These are phyloP conservation scores for Pelagophyceae sp. DNA, from an alignment of 352 stramenopile species.

Conservation along the genomic window DNA sequence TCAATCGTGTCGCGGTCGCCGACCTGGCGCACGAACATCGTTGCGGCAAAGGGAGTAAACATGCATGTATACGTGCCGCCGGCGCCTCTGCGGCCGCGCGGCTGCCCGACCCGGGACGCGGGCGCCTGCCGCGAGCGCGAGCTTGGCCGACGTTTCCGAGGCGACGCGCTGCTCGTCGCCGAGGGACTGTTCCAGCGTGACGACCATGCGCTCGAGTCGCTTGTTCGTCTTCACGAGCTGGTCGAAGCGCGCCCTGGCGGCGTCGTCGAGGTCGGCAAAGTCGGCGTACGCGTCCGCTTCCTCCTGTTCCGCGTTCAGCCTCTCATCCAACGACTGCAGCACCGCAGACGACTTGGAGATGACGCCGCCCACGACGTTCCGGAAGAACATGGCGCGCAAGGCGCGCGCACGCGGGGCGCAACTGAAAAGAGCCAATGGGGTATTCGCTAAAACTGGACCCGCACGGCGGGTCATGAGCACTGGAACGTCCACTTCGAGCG, in stretches of 20 bases:
- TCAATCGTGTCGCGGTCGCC: background rate
- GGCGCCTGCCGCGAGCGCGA: background rate
- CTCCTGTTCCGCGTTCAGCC: background rate
- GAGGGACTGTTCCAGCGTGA: background rate
- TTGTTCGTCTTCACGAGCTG: background rate
- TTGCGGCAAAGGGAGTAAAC: no score
- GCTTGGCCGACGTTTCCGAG: slow-evolving; percentile 1
- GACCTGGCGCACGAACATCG: no score
- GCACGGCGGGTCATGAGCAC: no score
- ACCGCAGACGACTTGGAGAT: background rate
- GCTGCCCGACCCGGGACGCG: no score
- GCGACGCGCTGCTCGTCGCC: background rate
- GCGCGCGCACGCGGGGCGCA: no score
- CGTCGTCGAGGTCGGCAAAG: background rate
- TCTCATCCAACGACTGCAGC: background rate
- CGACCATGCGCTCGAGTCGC: background rate
- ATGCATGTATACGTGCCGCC: no score
- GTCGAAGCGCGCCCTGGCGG: background rate
- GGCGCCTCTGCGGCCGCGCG: no score
- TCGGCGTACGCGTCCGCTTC: background rate
- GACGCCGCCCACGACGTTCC: background rate
- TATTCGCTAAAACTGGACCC: no score
- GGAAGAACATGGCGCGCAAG: no score
- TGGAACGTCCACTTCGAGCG: no score
- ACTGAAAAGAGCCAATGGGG: no score